Conservation (phyloP, 306 rosid genomes). For the Sophora flavescens region DNA sequence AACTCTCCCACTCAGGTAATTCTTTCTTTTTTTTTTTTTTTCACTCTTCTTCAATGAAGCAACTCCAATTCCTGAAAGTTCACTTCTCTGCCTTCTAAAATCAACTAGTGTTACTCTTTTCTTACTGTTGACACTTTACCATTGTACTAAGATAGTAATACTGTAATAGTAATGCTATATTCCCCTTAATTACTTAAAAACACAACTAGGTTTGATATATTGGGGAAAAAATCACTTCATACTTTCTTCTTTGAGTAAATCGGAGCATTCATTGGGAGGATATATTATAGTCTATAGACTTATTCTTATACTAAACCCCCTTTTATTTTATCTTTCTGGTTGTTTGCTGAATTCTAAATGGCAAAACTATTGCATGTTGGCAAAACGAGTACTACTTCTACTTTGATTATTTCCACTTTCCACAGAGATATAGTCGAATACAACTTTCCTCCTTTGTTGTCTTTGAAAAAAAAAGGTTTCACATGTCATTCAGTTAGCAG, state of each 20-base stretch:
- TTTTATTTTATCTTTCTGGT: neutral
- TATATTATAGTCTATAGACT: too few relatives aligned
- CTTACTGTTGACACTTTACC: too few relatives aligned
- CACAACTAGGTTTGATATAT: neutral
- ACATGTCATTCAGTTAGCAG: neutral
- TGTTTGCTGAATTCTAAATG: neutral
- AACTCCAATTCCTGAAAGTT: too few relatives aligned
- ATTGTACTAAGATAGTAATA: neutral
- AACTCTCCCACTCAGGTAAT: slow-evolving; percentile 57
- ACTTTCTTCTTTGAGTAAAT: neutral
- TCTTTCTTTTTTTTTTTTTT: too few relatives aligned
- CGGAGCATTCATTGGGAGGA: neutral
- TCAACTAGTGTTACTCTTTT: too few relatives aligned
- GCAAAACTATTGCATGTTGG: neutral
- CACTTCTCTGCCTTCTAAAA: neutral
- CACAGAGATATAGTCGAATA: neutral
- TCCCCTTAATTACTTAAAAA: neutral
- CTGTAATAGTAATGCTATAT: neutral
- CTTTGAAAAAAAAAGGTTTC: neutral
- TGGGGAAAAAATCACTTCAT: neutral
- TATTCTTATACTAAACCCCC: neutral
- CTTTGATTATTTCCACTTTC: neutral
- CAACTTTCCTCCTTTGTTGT: neutral
- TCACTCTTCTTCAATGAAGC: too few relatives aligned
- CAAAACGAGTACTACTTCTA: neutral